These are phyloP conservation scores for Mortierella alpina DNA, from an alignment of 192 early-diverging fungal species.

Conservation along the genomic window DNA sequence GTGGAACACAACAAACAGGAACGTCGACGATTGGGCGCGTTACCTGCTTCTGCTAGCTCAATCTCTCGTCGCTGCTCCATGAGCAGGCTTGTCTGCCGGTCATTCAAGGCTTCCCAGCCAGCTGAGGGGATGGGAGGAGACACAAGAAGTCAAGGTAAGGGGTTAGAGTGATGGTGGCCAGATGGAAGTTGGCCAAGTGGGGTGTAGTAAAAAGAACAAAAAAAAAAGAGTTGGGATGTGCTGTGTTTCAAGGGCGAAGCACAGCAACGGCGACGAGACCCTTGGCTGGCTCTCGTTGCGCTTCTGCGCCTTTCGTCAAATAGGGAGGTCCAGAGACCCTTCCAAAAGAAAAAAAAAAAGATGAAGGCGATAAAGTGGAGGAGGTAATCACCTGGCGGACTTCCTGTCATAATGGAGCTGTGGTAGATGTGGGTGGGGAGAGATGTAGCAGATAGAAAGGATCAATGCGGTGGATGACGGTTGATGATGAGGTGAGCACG, in stretches of 20 bases:
- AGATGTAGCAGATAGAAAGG: not conserved
- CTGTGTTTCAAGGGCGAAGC: not conserved
- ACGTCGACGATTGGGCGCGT: not conserved
- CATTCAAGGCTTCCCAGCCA: conserved; percentile 54
- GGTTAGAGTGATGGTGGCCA: no score
- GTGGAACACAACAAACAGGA: not conserved
- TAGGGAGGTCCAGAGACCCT: no score
- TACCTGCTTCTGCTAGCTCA: conserved; percentile 52
- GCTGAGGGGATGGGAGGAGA: conserved; percentile 3
- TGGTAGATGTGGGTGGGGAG: not conserved
- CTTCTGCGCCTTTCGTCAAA: no score
- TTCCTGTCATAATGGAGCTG: not conserved
- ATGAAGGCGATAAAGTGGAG: not conserved
- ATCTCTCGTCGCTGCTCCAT: conserved; percentile 45
- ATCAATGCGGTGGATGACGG: not conserved
- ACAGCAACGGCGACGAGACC: not conserved
- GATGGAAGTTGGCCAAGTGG: not conserved
- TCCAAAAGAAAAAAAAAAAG: no score
- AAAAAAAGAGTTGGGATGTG: not conserved
- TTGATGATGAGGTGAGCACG: not conserved
- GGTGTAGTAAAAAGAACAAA: not conserved
- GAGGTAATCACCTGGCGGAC: not conserved
- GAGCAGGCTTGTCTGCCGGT: conserved; percentile 43
- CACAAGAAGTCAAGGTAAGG: no score
- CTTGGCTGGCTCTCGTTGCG: no score